Evolutionary conservation across 2,329 filamentous ascomycete genomes (phyloP).

Genomic region (Arthrobotrys musiformis): DNA sequence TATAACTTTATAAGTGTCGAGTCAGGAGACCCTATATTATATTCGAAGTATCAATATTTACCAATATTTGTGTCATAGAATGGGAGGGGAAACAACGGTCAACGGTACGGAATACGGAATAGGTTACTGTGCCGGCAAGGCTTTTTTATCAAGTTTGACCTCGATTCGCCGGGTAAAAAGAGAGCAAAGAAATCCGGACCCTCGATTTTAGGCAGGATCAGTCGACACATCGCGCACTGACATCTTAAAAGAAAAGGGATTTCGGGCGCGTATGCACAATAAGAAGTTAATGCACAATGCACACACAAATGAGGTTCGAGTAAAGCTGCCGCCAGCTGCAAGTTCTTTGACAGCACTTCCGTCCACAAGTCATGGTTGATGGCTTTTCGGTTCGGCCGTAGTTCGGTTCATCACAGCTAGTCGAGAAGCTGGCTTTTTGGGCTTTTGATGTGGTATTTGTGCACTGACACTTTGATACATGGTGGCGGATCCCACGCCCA

Average conservation of each 20-base stretch:
- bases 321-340: not conserved
- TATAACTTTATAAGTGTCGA: slow-evolving; percentile 31
- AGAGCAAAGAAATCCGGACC: slow-evolving; percentile 1
- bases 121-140: not conserved
- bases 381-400: slow-evolving; percentile 16
- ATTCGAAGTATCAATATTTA: slow-evolving; percentile 1
- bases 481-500: slow-evolving; percentile 16
- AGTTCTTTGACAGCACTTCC: not conserved
- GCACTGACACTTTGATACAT: slow-evolving; percentile 31
- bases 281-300: slow-evolving; percentile 12
- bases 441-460: slow-evolving; percentile 10
- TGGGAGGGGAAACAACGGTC: not conserved
- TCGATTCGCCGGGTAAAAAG: slow-evolving; percentile 32
- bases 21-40: slow-evolving; percentile 22
- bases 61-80: not conserved
- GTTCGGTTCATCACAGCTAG: not conserved
- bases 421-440: not conserved
- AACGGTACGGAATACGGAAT: not conserved
- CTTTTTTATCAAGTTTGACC: not conserved
- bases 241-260: slow-evolving; percentile 18
- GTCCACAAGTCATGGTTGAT: not conserved
- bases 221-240: slow-evolving; percentile 38
- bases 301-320: not conserved
- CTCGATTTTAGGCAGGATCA: slow-evolving; percentile 13
- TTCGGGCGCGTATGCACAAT: slow-evolving; percentile 24